phyloP scores from a whole-genome alignment of 768 basidiomycete genomes.

The Daedaleopsis sinensis region DNA sequence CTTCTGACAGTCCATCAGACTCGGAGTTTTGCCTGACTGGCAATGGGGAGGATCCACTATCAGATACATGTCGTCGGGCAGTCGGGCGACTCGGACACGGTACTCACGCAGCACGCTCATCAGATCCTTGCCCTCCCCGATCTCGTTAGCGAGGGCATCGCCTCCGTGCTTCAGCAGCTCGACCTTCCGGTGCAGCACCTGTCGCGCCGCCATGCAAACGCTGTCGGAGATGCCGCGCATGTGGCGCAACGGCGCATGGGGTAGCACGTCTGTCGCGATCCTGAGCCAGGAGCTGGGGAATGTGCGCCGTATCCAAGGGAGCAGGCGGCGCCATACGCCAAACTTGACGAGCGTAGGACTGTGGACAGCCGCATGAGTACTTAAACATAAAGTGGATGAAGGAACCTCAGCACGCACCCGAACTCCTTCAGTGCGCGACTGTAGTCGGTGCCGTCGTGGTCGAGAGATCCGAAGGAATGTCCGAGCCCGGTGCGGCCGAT shows the following conservation, averaged over 20 bases:
- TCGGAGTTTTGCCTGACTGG: background rate
- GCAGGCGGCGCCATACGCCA: constrained; percentile 3
- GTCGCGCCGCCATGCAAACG: constrained; percentile 2
- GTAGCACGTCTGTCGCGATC: constrained; percentile 6
- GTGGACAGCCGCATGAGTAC: background rate
- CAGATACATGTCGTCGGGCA: background rate
- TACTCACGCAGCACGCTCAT: constrained; percentile 8
- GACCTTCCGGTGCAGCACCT: constrained; percentile 10
- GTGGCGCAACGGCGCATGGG: constrained; percentile 3
- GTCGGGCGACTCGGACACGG: background rate
- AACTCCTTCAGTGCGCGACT: constrained; percentile 16
- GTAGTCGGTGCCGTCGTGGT: constrained; percentile 11
- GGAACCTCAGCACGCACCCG: background rate
- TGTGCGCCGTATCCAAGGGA: constrained; percentile 3
- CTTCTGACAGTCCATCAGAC: constrained; percentile 6
- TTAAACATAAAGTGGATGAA: too few species aligned
- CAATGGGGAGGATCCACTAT: background rate
- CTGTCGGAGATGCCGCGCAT: constrained; percentile 11
- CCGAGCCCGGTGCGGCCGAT: constrained; percentile 7
- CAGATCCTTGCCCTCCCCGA: constrained; percentile 11
- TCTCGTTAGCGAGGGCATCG: constrained; percentile 2
- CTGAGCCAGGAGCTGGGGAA: constrained; percentile 4
- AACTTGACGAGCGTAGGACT: constrained; percentile 9
- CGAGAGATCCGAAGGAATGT: constrained; percentile 9
- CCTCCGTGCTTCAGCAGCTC: constrained; percentile 3